Conservation (phyloP, 116 monocot species). For the Iris pallida region DNA sequence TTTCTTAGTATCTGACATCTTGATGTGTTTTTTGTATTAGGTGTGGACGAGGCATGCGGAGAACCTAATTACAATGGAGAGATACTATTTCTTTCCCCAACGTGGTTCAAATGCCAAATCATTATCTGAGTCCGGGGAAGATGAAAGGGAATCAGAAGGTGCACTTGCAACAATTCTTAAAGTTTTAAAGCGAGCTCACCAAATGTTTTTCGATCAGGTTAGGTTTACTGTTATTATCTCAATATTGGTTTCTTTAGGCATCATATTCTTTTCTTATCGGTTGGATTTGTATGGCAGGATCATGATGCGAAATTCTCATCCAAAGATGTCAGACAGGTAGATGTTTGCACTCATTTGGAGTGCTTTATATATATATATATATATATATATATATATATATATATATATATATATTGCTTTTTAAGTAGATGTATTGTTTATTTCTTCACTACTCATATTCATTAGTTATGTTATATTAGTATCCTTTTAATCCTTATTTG, state of each 20-base stretch:
- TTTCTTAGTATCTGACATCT: no score
- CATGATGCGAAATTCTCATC: constrained; percentile 27
- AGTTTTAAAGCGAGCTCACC: constrained; percentile 64
- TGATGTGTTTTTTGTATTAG: constrained; percentile 19
- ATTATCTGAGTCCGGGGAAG: constrained; percentile 52
- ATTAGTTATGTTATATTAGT: no score
- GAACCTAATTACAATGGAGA: constrained; percentile 89
- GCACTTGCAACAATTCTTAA: constrained; percentile 53
- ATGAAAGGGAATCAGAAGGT: constrained; percentile 85
- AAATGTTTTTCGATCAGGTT: constrained; percentile 80
- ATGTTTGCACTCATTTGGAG: background rate
- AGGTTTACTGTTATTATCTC: background rate
- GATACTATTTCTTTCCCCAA: constrained; percentile 88
- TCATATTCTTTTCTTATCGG: no score
- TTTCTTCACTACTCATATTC: no score
- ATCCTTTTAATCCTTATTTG: no score
- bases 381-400: no score
- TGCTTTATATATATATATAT: no score
- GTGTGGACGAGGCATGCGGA: constrained; percentile 88
- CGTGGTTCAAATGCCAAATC: constrained; percentile 44
- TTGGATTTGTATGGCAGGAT: constrained; percentile 24
- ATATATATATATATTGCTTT: no score
- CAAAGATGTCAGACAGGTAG: constrained; percentile 75
- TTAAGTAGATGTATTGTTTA: no score
- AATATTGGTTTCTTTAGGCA: no score